Base-by-base conservation (phyloP, 176 grass and related monocot species). In the Hordeum vulgare region DNA sequence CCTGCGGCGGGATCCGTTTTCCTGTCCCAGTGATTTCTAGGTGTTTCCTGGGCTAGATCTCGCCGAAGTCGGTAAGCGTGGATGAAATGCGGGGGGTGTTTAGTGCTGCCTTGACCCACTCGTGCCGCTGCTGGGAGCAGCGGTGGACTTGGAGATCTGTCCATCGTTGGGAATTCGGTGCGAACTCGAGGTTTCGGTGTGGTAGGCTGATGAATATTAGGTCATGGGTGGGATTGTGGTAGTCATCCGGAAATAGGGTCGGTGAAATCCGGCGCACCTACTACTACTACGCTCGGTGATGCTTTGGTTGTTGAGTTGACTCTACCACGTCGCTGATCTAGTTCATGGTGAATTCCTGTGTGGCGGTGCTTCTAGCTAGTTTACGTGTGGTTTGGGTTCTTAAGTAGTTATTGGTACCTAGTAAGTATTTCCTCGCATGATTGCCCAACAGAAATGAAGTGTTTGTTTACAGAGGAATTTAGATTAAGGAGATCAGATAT, bases 111-210 rank as follows among this genome's bases (percentile, higher is more conserved):
- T 8, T 13, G 40, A 42, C 39, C 17, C 71, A 3, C 14, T n/a
- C 76, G 37, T 29, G 15, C 11, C 61, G 61, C 60, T 25, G 25
- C 25, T 14, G 23, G 36, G 29, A 8, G 54, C 29, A 4, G 75
- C 56, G 56, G n/a, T 8, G 75, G 77, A 14, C 41, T 26, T n/a
- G 61, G 77, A 80, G 77, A 80, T 80, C 77, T 65, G 0, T 74
- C 26, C 6, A 18, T 11, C 9, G 5, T 10, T 53, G 42, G 27
- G 71, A 74, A 20, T 21, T 15, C 11, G 60, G 77, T 51, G 26
- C 41, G 18, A 66, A 31, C 18, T 66, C 34, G 63, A 47, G 71
- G 45, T 74, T 74, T 74, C 44, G 24, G 1, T 12, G 71, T 17
- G 20, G 70, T 49, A 9, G 70, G 9, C 11, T 49, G 13, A 49